A percentile compares a stretch with the other conserved stretches of the same genome.
These are phyloP conservation scores for Paxillus ammoniavirescens DNA, from an alignment of 768 basidiomycete genomes.

Conservation along the genomic window DNA sequence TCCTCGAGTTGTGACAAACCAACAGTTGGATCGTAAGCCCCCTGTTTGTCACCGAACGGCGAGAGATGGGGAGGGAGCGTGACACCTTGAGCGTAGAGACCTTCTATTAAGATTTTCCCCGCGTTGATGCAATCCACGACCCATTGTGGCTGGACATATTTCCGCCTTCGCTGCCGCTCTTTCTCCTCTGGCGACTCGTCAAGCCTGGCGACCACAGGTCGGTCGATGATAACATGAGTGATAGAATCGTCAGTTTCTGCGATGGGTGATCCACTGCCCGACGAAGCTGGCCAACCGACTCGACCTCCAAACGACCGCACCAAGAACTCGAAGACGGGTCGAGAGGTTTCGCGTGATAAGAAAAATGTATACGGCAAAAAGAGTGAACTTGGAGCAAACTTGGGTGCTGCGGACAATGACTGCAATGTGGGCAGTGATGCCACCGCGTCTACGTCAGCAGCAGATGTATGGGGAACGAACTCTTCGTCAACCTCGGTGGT, in stretches of 20 bases:
- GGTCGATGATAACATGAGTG: constrained; percentile 94
- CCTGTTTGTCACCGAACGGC: constrained; percentile 84
- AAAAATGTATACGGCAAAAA: constrained; percentile 90
- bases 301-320: constrained; percentile 89
- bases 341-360: constrained; percentile 89
- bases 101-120: constrained; percentile 80
- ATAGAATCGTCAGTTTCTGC: constrained; percentile 78
- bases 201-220: constrained; percentile 56
- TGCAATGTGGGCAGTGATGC: constrained; percentile 66
- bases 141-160: constrained; percentile 97
- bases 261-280: constrained; percentile 79
- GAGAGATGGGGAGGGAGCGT: constrained; percentile 92
- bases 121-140: constrained; percentile 94
- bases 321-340: constrained; percentile 91
- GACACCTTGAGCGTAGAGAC: constrained; percentile 81
- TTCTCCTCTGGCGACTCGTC: constrained; percentile 57
- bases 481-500: constrained; percentile 53
- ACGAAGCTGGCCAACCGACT: constrained; percentile 84
- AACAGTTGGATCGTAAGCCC: constrained; percentile 68
- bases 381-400: constrained; percentile 55
- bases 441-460: constrained; percentile 42
- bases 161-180: constrained; percentile 64
- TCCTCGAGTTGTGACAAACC: constrained; percentile 25
- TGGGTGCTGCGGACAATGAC: constrained; percentile 59
- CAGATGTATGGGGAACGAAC: constrained; percentile 62